Percentiles rank a stretch among this genome's conserved stretches.
These are phyloP conservation scores for Bipolaris bicolor DNA, from an alignment of 2,329 filamentous ascomycete genomes.

Conservation along the genomic window DNA sequence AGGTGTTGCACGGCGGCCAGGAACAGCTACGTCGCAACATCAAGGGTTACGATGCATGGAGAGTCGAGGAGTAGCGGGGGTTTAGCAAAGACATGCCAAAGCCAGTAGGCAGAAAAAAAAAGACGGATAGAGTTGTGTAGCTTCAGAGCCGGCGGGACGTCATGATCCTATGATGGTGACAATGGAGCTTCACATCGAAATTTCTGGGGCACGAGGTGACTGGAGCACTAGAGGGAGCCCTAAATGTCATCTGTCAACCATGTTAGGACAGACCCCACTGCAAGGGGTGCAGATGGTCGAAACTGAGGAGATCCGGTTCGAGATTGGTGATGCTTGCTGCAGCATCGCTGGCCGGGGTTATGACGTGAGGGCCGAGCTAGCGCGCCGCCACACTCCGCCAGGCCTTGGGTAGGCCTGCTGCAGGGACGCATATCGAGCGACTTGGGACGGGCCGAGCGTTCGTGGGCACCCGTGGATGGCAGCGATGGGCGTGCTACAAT, in stretches of 20 bases:
- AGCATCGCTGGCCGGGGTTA: constrained; percentile 25
- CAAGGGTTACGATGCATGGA: constrained; percentile 28
- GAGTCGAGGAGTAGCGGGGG: constrained; percentile 17
- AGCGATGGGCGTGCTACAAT: constrained; percentile 41
- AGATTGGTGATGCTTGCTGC: constrained; percentile 31
- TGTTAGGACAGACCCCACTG: constrained; percentile 26
- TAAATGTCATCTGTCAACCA: constrained; percentile 37
- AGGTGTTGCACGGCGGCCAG: constrained; percentile 40
- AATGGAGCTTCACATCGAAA: constrained; percentile 27
- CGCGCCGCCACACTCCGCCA: constrained; percentile 26
- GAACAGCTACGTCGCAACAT: constrained; percentile 43
- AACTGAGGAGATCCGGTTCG: constrained; percentile 36
- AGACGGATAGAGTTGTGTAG: not conserved
- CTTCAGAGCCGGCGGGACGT: constrained; percentile 25
- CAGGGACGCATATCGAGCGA: constrained; percentile 29
- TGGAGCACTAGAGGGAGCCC: constrained; percentile 28
- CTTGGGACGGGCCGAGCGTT: constrained; percentile 31
- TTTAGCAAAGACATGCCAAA: constrained; percentile 25
- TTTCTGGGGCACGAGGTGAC: constrained; percentile 29
- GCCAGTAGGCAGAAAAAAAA: constrained; percentile 20
- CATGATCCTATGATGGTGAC: constrained; percentile 29
- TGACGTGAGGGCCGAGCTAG: constrained; percentile 27
- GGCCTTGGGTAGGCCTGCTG: constrained; percentile 13
- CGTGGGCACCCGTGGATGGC: constrained; percentile 10
- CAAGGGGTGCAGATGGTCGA: constrained; percentile 29